These are phyloP conservation scores for Setaria italica DNA, from an alignment of 202 grass and related monocot species.

Conservation along the genomic window DNA sequence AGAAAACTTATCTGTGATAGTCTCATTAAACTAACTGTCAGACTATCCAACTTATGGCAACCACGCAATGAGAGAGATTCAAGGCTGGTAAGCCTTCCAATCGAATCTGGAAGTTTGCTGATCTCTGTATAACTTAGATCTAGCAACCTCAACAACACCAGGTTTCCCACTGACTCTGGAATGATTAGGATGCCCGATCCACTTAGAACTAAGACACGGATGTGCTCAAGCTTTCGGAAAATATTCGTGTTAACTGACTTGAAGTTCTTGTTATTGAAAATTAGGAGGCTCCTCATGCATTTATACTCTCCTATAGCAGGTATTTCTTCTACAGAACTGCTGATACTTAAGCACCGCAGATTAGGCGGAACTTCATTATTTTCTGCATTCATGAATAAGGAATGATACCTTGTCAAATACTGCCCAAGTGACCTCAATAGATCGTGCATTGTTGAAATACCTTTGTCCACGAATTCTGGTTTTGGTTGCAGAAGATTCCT, in stretches of 20 bases:
- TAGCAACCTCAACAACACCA: conserved; percentile 30
- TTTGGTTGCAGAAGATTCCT: conserved; percentile 15
- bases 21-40: conserved; percentile 10
- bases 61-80: conserved; percentile 31
- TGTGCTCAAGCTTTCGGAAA: conserved; percentile 16
- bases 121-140: conserved; percentile 20
- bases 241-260: background rate
- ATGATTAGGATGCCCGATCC: conserved; percentile 4
- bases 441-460: background rate
- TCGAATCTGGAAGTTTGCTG: conserved; percentile 30
- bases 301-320: background rate
- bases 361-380: background rate
- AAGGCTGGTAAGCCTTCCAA: conserved; percentile 26
- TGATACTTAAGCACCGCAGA: background rate
- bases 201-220: conserved; percentile 32
- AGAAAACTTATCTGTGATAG: conserved; percentile 8
- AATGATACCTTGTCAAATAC: background rate
- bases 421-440: background rate
- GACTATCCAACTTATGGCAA: background rate
- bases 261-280: conserved; percentile 19
- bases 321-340: background rate
- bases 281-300: conserved; percentile 24
- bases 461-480: background rate
- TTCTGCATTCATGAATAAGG: background rate
- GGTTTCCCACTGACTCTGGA: conserved; percentile 17